Evolutionary conservation across 2,329 filamentous ascomycete genomes (phyloP).

Genomic region (Fonsecaea multimorphosa): DNA sequence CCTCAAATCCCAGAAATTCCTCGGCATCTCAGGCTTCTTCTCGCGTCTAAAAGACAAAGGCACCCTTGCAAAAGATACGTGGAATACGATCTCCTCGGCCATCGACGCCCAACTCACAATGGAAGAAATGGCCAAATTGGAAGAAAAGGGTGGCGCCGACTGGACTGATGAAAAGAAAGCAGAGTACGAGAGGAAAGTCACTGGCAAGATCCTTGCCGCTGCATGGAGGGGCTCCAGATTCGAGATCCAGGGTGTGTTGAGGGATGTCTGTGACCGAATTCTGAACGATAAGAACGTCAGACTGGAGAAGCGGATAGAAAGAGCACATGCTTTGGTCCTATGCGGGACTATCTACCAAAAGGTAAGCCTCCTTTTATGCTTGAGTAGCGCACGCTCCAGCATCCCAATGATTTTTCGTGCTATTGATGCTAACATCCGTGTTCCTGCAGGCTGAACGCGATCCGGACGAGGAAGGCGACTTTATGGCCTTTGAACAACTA

Average conservation of each 20-base stretch:
- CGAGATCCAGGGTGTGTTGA: conserved; percentile 93
- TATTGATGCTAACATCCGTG: conserved; percentile 2
- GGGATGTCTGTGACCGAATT: conserved; percentile 91
- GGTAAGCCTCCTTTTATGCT: conserved; percentile 57
- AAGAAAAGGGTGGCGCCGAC: conserved; percentile 92
- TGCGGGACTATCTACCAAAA: conserved; percentile 88
- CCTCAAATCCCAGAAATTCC: conserved; percentile 93
- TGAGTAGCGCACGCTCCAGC: background rate
- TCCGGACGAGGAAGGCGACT: conserved; percentile 96
- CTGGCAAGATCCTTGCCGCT: conserved; percentile 95
- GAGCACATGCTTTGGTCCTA: conserved; percentile 86
- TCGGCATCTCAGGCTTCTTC: conserved; percentile 95
- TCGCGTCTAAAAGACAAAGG: conserved; percentile 94
- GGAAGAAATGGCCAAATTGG: conserved; percentile 97
- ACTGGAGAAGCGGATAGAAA: conserved; percentile 83
- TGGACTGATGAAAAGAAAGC: conserved; percentile 98
- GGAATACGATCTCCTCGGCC: conserved; percentile 94
- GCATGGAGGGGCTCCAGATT: conserved; percentile 97
- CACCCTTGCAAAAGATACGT: conserved; percentile 94
- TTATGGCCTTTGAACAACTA: conserved; percentile 97
- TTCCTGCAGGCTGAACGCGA: conserved; percentile 75
- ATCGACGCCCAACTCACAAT: conserved; percentile 98
- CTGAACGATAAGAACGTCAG: conserved; percentile 79
- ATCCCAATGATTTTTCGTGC: background rate
- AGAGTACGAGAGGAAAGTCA: conserved; percentile 94